Percentiles rank a stretch among this genome's conserved stretches.
Evolutionary conservation across 352 stramenopile species (phyloP).

Genomic region (Blastocystis sp.): DNA sequence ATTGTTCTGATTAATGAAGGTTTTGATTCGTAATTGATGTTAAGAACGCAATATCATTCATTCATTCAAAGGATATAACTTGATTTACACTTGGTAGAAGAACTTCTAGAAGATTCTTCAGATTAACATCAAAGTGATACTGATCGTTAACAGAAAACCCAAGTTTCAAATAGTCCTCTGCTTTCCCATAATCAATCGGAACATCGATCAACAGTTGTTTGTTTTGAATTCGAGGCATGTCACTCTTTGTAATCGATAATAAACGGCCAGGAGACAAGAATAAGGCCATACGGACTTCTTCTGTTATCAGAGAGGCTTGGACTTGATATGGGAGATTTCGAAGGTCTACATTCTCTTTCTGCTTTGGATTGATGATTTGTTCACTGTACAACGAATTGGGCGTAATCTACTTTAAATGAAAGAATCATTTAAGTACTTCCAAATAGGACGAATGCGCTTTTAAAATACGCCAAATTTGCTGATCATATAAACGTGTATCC

Average conservation of each 20-base stretch:
- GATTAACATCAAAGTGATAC: background rate
- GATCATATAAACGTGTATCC: background rate
- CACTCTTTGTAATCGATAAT: background rate
- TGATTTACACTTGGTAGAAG: background rate
- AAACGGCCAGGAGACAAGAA: background rate
- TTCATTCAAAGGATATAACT: slow-evolving; percentile 32
- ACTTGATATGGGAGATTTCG: background rate
- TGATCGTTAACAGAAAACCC: background rate
- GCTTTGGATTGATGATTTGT: background rate
- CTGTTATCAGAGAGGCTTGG: background rate
- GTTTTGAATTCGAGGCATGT: background rate
- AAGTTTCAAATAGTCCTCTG: background rate
- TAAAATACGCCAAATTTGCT: slow-evolving; percentile 32
- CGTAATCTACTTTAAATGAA: background rate
- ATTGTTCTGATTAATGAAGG: background rate
- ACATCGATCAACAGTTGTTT: background rate
- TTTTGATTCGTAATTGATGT: background rate
- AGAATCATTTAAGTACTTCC: background rate
- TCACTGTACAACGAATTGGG: background rate
- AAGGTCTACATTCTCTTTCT: background rate
- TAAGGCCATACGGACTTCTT: background rate
- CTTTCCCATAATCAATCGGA: background rate
- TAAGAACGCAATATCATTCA: background rate
- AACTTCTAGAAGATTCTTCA: background rate
- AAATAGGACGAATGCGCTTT: slow-evolving; percentile 17